phyloP scores from a whole-genome alignment of 2,329 filamentous ascomycete genomes.

The Neopestalotiopsis sp. region DNA sequence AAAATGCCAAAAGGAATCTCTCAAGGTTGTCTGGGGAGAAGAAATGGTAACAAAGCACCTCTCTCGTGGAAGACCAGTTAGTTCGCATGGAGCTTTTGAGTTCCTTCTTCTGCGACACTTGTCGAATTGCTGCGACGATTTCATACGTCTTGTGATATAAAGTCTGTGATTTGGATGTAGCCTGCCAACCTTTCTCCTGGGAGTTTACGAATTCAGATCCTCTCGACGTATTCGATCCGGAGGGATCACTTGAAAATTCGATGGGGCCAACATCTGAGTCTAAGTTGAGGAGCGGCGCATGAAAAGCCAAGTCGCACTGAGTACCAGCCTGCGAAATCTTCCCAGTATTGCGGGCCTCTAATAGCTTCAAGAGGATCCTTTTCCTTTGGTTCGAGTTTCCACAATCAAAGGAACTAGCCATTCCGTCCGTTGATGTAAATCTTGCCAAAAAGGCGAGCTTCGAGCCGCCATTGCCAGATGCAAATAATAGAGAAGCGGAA shows the following conservation, averaged over 20 bases:
- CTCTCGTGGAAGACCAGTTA: background rate
- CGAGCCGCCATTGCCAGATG: background rate
- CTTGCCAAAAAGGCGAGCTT: constrained; percentile 7
- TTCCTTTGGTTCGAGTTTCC: background rate
- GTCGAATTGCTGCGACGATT: constrained; percentile 7
- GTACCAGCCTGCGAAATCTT: background rate
- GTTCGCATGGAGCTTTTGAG: background rate
- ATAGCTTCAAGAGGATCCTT: background rate
- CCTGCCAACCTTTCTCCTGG: background rate
- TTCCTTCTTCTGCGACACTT: background rate
- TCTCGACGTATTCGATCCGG: background rate
- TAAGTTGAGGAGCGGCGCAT: background rate
- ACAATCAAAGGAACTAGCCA: constrained; percentile 13
- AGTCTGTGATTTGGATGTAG: background rate
- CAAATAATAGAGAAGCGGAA: background rate
- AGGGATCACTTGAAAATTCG: background rate
- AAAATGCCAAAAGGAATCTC: constrained; percentile 32
- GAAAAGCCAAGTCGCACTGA: background rate
- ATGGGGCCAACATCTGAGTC: background rate
- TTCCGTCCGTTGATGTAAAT: background rate
- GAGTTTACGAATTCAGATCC: background rate
- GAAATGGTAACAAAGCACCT: constrained; percentile 19
- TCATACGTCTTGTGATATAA: background rate
- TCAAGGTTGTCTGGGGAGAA: constrained; percentile 29
- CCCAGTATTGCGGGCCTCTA: background rate